phyloP scores from a whole-genome alignment of 495 filamentous ascomycete species.

The Lepraria neglecta region DNA sequence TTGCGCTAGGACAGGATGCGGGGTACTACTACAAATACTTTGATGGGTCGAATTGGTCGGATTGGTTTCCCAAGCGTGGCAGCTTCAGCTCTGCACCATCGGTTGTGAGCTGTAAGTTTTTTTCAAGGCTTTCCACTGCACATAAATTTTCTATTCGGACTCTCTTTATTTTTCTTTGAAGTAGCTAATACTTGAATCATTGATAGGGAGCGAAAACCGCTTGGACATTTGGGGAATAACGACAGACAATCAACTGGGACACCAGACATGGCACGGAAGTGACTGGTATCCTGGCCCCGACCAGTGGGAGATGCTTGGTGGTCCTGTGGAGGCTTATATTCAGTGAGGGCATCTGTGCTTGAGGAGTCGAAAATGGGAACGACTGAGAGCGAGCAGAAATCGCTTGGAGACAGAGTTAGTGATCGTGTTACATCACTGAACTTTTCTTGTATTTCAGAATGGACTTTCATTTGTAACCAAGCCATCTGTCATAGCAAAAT shows the following conservation, averaged over 20 bases:
- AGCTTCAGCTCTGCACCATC: slow-evolving; percentile 29
- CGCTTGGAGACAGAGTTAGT: no score
- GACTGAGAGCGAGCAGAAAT: no score
- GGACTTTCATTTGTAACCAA: no score
- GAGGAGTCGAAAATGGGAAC: not conserved
- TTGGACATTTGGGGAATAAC: slow-evolving; percentile 34
- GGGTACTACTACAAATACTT: slow-evolving; percentile 23
- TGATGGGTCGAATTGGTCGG: slow-evolving; percentile 20
- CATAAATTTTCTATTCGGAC: not conserved
- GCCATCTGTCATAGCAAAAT: no score
- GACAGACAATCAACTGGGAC: not conserved
- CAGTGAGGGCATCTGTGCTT: not conserved
- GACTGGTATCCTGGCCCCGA: slow-evolving; percentile 15
- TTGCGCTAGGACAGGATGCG: slow-evolving; percentile 15
- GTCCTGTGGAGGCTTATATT: not conserved
- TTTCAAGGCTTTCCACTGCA: not conserved
- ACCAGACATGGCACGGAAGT: slow-evolving; percentile 21
- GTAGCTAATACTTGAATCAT: not conserved
- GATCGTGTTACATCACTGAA: no score
- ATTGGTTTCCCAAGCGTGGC: slow-evolving; percentile 21
- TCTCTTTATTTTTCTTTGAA: not conserved
- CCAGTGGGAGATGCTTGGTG: slow-evolving; percentile 11
- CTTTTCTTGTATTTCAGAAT: no score
- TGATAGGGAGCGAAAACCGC: slow-evolving; percentile 26
- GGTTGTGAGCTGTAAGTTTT: slow-evolving; percentile 26